phyloP scores from a whole-genome alignment of 805 yeast species.

The Candida corydali region DNA sequence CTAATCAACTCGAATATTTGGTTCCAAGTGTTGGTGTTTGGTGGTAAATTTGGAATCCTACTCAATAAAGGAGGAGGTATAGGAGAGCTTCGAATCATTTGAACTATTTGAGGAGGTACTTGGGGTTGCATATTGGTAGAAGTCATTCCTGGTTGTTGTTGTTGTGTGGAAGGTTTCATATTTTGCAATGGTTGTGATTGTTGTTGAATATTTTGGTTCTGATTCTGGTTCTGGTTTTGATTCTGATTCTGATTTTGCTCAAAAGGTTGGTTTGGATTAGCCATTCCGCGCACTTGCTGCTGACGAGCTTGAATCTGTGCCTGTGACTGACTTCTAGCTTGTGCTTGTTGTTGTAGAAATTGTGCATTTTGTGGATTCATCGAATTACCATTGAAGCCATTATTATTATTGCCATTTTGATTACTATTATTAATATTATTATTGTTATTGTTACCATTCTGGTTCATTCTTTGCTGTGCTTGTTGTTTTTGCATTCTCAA shows the following conservation, averaged over 20 bases:
- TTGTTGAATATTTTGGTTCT: constrained; percentile 5
- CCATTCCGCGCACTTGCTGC: constrained; percentile 9
- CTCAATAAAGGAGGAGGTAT: constrained; percentile 67
- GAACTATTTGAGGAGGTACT: constrained; percentile 22
- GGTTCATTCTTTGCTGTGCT: constrained; percentile 16
- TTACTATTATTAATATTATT: constrained; percentile 11
- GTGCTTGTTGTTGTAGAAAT: constrained; percentile 42
- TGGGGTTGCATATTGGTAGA: constrained; percentile 4
- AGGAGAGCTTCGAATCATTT: constrained; percentile 56
- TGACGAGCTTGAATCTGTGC: constrained; percentile 23
- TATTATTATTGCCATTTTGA: constrained; percentile 17
- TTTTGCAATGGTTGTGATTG: constrained; percentile 9
- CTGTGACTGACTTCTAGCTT: constrained; percentile 28
- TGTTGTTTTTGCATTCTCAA: constrained; percentile 24
- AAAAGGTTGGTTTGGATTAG: constrained; percentile 7
- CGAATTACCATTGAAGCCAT: constrained; percentile 17
- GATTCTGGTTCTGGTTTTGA: constrained; percentile 13
- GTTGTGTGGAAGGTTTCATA: constrained; percentile 15
- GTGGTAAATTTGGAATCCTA: constrained; percentile 73
- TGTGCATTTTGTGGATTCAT: constrained; percentile 35
- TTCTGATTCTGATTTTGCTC: constrained; percentile 17
- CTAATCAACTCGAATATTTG: constrained; percentile 64
- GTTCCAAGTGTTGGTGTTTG: constrained; percentile 76
- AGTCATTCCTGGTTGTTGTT: constrained; percentile 12
- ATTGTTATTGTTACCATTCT: constrained; percentile 15